Percentiles rank a stretch among this genome's conserved stretches.
These are phyloP conservation scores for Cunninghamia lanceolata DNA, from an alignment of 75 land plant species.

Conservation along the genomic window DNA sequence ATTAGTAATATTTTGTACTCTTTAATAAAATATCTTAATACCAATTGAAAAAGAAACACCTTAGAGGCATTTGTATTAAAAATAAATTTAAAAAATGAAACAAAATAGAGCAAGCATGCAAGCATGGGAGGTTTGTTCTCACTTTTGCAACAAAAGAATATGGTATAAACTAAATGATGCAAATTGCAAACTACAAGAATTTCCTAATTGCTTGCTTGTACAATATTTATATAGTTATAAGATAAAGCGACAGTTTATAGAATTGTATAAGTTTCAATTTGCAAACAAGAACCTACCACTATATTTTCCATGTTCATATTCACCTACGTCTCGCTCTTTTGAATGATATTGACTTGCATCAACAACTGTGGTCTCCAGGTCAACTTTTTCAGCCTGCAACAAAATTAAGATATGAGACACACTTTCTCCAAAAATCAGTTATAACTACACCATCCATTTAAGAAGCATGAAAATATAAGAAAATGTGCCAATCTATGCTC, in stretches of 20 bases:
- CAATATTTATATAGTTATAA: neutral
- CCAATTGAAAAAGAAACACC: neutral
- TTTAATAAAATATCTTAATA: neutral
- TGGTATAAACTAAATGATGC: neutral
- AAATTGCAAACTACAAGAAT: neutral
- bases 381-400: constrained; percentile 6
- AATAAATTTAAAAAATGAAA: too few species aligned
- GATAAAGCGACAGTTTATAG: neutral
- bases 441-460: neutral
- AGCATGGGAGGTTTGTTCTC: neutral
- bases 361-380: neutral
- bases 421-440: neutral
- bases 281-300: neutral
- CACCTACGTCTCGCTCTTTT: neutral
- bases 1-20: neutral
- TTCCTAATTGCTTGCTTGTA: neutral
- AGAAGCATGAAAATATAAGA: neutral
- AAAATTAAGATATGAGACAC: neutral
- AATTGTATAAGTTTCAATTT: neutral
- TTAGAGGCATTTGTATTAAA: neutral
- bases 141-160: neutral
- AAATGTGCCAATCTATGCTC: neutral
- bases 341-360: neutral
- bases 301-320: constrained; percentile 2
- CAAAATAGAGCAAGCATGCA: neutral